Evolutionary conservation across 2,329 filamentous ascomycete species (phyloP), one percentile per base, ranked within the genome.

Genomic region (Delphinella strobiligena): DNA sequence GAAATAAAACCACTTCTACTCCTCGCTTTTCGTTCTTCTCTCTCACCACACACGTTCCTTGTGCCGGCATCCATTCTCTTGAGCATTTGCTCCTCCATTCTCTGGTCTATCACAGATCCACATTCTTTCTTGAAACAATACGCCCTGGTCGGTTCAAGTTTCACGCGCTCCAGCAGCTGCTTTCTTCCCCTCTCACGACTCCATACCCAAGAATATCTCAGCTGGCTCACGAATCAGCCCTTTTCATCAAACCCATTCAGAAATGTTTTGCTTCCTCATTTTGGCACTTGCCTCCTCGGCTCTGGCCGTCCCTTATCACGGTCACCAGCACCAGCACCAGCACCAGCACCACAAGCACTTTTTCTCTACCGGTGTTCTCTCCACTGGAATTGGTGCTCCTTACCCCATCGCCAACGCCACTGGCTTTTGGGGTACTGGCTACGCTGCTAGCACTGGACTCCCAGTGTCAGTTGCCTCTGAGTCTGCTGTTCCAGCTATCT

Each of bases 11-110:
- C 22, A 27, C 22, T 27, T 27, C 7, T 12, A 7, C 22, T 12
- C 12, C 22, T 12, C 12, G 22, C 12, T 27, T 15, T 36, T 24
- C 12, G 7, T 7, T 31, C 19, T 27, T 40, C 12, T 22, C 31
- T 19, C 29, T 22, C 31, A 30, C 37, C 22, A 27, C 22, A 27
- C 22, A 27, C 22, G 44, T 49, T 40, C 39, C 29, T 41, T 47
- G 36, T 27, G 49, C 53, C 48, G 50, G 55, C 43, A 41, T 39
- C 44, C 45, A 42, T 44, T 50, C 44, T 33, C 30, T 47, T 40
- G 55, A 61, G 59, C 60, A 57, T 49, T 59, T 53, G 61, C 62
- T 64, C 62, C 48, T 58, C 47, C 55, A 49, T 47, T 59, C 52
- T 29, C 45, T 51, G 46, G 43, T 53, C 55, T 52, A 48, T 45